Evolutionary conservation across 2,329 filamentous ascomycete genomes (phyloP), one percentile per base, ranked within the genome.

Genomic region (Xenosphaeropsis pyriputrescens): DNA sequence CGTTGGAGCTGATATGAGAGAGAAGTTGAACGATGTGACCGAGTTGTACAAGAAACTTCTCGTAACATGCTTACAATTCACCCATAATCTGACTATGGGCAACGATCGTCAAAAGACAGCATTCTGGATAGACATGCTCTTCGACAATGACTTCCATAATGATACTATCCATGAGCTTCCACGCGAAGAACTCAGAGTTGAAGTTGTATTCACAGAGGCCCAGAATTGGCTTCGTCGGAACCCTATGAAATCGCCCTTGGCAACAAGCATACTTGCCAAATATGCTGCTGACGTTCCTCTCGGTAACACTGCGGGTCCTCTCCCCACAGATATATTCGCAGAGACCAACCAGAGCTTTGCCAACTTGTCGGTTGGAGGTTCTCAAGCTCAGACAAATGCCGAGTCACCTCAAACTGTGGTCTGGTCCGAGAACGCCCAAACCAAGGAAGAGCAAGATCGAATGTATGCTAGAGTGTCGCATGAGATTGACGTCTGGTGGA

Each of bases 101-200:
- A 75, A 79, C 47, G 75, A 79, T 48, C 62, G 75, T 29, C 79
- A 79, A 54, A 80, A 80, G 52, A 79, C 79, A 72, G 65, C 70
- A 0, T 79, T 80, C 42, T 80, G 75, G 75, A 72, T 70, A 39
- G 71, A 75, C 38, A 71, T 79, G 18, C 57, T 80, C 6, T 78
- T 78, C 39, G 74, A 79, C 38, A 72, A 68, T 31, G 61, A 73
- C 19, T 36, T 54, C 18, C 62, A 66, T 2, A 66, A 72, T 29
- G 70, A 76, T 39, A 58, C 58, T 2, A 56, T 68, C n/a, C 57
- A 62, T 19, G 67, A 74, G 38, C 62, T 64, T 33, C 63, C 64
- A 9, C 47, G 47, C 4, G 54, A 57, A 41, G 67, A 67, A 6
- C 70, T 76, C 42, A 63, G 68, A 18, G 63, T 70, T 8, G 63